Evolutionary conservation across 371 early-diverging fungal genomes (phyloP), one percentile per base, ranked within the genome.

Genomic region (Mucor saturninus): DNA sequence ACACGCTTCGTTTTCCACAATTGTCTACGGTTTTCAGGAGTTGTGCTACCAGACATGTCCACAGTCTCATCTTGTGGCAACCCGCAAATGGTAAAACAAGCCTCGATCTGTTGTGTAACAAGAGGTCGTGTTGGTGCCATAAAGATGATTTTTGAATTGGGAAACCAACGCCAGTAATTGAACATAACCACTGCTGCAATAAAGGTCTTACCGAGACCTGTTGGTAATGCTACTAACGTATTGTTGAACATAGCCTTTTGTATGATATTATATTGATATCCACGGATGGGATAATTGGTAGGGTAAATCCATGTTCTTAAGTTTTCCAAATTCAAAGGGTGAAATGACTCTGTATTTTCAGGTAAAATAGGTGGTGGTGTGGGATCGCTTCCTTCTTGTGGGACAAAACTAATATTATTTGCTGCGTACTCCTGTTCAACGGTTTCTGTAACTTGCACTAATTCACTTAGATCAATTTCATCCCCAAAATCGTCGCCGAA

Each of bases 111-210:
- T 65, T 98, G 97, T 1, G 86, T 81, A 0, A 97, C 98, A 0
- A 98, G 81, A 3, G 97, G 97, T 54, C 89, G 88, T 2, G 97
- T 96, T 0, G 97, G 96, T 0, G 93, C 93, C 86, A 95, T 87
- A 63, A 98, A 98, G n/a, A 98, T 79, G 14, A 96, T 86, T 56
- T 92, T 89, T 3, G 90, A 84, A 37, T 89, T 70, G 0, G 98
- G 96, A 68, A 98, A 97, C 98, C 98, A 98, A 3, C 95, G 90
- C 68, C 84, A 93, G 67, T 87, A 94, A 71, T 96, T 96, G 54
- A 77, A 92, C 95, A 98, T 97, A 9, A 96, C 93, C 0, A 98
- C 98, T 1, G 95, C 95, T 0, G 98, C 98, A 67, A 98, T 94
- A 65, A 96, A 91, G 0, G 98, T 98, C 71, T 98, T 98, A 32